Evolutionary conservation across 257 asterid genomes (phyloP).

Genomic region (Rehmannia glutinosa): DNA sequence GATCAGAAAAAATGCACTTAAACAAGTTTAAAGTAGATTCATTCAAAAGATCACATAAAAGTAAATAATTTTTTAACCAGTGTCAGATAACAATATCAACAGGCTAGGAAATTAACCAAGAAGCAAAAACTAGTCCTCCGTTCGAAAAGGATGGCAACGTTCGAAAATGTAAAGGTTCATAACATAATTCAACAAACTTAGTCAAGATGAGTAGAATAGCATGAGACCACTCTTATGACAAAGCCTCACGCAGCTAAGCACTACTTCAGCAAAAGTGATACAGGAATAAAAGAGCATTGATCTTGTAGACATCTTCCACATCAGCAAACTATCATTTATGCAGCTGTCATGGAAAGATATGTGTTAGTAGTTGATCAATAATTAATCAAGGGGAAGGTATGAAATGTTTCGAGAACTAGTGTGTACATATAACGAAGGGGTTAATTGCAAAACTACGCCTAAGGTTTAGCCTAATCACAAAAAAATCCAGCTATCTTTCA

Average conservation of each 20-base stretch:
- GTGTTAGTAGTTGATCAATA: not conserved
- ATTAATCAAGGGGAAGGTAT: not conserved
- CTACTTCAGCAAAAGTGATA: conserved; percentile 15
- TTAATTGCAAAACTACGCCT: too few relatives aligned
- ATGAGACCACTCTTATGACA: conserved; percentile 10
- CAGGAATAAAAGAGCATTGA: conserved; percentile 6
- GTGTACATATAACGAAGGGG: too few relatives aligned
- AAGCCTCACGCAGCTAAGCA: conserved; percentile 17
- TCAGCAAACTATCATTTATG: not conserved
- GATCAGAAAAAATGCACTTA: too few relatives aligned
- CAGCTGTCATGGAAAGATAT: not conserved
- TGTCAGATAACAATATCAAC: too few relatives aligned
- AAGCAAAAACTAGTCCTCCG: conserved; percentile 9
- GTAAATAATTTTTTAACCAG: too few relatives aligned
- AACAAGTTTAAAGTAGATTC: not conserved
- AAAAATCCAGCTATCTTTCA: too few relatives aligned
- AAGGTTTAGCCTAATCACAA: not conserved
- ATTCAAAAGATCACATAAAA: conserved; percentile 8
- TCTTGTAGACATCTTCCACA: conserved; percentile 18
- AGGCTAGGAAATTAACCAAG: conserved; percentile 7
- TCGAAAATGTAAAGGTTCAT: conserved; percentile 17
- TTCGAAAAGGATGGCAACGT: conserved; percentile 9
- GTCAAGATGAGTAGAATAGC: conserved; percentile 12
- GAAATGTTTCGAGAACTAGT: too few relatives aligned
- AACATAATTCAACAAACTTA: conserved; percentile 23